Conservation (phyloP, 2,329 filamentous ascomycete genomes). For the Claviceps paspali region DNA sequence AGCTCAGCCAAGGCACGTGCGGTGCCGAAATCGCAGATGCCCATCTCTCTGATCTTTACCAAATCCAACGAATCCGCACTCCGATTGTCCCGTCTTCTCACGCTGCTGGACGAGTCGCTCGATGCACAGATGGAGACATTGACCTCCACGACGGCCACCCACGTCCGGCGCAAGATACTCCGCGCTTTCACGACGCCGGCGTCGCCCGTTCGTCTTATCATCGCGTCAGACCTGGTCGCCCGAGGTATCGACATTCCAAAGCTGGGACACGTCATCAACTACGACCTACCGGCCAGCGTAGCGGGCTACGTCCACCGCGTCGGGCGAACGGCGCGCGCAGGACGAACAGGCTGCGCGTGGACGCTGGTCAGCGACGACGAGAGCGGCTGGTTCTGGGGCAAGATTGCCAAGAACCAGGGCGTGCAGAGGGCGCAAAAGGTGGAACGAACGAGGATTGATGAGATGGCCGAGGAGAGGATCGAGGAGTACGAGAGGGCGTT, state of each 20-base stretch:
- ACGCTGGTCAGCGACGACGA: slow-evolving; percentile 72
- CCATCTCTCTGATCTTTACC: slow-evolving; percentile 64
- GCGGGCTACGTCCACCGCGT: slow-evolving; percentile 84
- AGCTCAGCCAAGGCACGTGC: background rate
- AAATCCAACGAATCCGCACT: slow-evolving; percentile 78
- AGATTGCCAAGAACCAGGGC: slow-evolving; percentile 48
- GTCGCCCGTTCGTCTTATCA: slow-evolving; percentile 54
- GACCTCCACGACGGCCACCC: slow-evolving; percentile 63
- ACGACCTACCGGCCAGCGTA: slow-evolving; percentile 71
- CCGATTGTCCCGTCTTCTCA: slow-evolving; percentile 70
- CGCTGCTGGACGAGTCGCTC: slow-evolving; percentile 46
- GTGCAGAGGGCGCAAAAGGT: slow-evolving; percentile 30
- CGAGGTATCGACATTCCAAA: slow-evolving; percentile 73
- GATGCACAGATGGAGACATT: slow-evolving; percentile 49
- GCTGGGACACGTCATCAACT: slow-evolving; percentile 80
- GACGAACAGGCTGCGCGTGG: slow-evolving; percentile 63
- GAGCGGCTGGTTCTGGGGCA: slow-evolving; percentile 82
- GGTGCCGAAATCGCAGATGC: slow-evolving; percentile 12
- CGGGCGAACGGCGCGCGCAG: slow-evolving; percentile 76
- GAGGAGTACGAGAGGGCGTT: slow-evolving; percentile 40
- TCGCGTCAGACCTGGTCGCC: slow-evolving; percentile 86
- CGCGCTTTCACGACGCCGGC: slow-evolving; percentile 53
- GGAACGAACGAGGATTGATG: slow-evolving; percentile 30
- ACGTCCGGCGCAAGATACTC: slow-evolving; percentile 51
- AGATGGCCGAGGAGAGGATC: slow-evolving; percentile 32